Base-by-base conservation (phyloP, 441 rosid species). In the Jatropha podagrica region DNA sequence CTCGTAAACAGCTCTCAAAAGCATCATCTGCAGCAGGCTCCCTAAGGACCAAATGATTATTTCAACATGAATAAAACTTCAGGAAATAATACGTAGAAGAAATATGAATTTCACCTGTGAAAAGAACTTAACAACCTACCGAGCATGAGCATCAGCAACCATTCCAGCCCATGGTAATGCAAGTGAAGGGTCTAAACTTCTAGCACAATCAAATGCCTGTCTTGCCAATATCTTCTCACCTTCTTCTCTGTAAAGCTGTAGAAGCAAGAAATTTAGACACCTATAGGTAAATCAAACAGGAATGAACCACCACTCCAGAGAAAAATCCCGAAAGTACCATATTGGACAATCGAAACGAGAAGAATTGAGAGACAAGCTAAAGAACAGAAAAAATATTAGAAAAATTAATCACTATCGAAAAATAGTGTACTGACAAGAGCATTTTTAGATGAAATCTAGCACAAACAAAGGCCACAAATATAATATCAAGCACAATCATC, bases 161-260 rank as follows among this genome's bases (percentile, higher is more conserved):
- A 91, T 87, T 84, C 98, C 99, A 9, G 97, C 97, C 99, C 99
- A 96, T 65, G 98, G 98, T 74, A 93, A 83, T n/a, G 97, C 91
- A 80, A 96, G 91, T 18, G 93, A 92, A 83, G 99, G 97, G 87
- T 96, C 97, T 78, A 94, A 87, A 80, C 99, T 94, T 90, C 99
- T 91, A 77, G 97, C 94, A 86, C 83, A 88, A 77, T 96, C 98
- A 86, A 94, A 92, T 83, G 99, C 97, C 82, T 87, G 90, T 78
- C 87, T 91, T 73, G 97, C 94, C 77, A 96, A 71, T 78, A 83
- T 88, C 86, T 84, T 86, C 77, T 93, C 87, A 74, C 81, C 83
- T 51, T 84, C 88, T 81, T 87, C 88, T 80, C 97, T 85, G 80
- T 88, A 94, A 72, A 96, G 83, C 98, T 96, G 88, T 67, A 83